A percentile compares a stretch with the other conserved stretches of the same genome.
Conservation (phyloP, 345 rosid genomes). For the Reutealis trisperma region DNA sequence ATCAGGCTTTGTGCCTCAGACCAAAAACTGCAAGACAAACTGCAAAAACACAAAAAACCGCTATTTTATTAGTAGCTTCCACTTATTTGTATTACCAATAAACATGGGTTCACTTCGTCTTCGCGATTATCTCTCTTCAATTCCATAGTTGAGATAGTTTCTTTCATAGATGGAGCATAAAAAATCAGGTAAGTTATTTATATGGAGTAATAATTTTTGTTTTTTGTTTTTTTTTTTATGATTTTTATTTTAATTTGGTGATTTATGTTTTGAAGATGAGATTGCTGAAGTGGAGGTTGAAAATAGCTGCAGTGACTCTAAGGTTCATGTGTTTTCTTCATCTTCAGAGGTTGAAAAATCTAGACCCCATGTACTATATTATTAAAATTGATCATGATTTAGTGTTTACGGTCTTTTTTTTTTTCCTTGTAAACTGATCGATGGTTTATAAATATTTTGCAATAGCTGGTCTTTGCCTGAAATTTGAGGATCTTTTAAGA, state of each 20-base stretch:
- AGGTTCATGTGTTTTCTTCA: slow-evolving; percentile 61
- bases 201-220: neutral
- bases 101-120: neutral
- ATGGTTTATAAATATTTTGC: neutral
- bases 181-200: slow-evolving; percentile 23
- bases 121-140: neutral
- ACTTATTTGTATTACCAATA: neutral
- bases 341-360: slow-evolving; percentile 54
- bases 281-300: slow-evolving; percentile 37
- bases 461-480: neutral
- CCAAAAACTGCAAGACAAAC: slow-evolving; percentile 23
- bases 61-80: neutral
- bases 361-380: neutral
- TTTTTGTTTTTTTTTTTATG: neutral
- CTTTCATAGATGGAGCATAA: slow-evolving; percentile 25
- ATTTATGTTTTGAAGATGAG: slow-evolving; percentile 21
- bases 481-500: neutral
- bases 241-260: slow-evolving; percentile 15
- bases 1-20: neutral
- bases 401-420: neutral
- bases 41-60: neutral
- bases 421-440: too few species aligned
- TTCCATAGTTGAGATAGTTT: neutral
- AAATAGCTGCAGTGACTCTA: slow-evolving; percentile 34
- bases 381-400: neutral